Conservation (phyloP, 2,329 filamentous ascomycete species). For the Gaeumannomyces sp. region DNA sequence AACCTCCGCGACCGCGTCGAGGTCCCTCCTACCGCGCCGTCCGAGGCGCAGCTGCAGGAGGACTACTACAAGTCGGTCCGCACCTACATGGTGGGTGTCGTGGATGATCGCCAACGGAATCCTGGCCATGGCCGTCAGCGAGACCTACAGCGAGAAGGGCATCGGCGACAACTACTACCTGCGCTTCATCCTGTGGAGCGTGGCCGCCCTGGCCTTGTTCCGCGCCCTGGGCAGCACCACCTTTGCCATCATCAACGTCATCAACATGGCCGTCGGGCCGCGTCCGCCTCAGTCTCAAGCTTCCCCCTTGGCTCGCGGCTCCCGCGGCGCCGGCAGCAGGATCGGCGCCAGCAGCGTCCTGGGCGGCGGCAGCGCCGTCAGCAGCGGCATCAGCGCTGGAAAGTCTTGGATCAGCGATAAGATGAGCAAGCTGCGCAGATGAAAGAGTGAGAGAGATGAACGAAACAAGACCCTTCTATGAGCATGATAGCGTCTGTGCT, state of each 20-base stretch:
- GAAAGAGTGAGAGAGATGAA: background rate
- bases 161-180: conserved; percentile 85
- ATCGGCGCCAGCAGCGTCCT: conserved; percentile 35
- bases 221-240: conserved; percentile 74
- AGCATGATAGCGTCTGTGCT: background rate
- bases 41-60: conserved; percentile 83
- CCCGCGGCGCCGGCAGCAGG: conserved; percentile 32
- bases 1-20: conserved; percentile 92
- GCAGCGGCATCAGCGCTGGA: conserved; percentile 31
- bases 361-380: conserved; percentile 22
- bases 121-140: conserved; percentile 86
- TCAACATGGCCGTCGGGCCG: conserved; percentile 83
- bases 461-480: background rate
- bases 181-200: conserved; percentile 86
- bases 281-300: conserved; percentile 53
- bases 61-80: conserved; percentile 97
- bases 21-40: conserved; percentile 55
- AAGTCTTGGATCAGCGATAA: background rate
- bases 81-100: conserved; percentile 92
- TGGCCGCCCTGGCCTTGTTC: conserved; percentile 81
- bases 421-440: background rate
- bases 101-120: conserved; percentile 94
- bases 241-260: conserved; percentile 75
- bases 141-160: conserved; percentile 67
- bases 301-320: conserved; percentile 43